Conservation (phyloP, 805 yeast genomes). For the Ogataea trehaloabstinens region DNA sequence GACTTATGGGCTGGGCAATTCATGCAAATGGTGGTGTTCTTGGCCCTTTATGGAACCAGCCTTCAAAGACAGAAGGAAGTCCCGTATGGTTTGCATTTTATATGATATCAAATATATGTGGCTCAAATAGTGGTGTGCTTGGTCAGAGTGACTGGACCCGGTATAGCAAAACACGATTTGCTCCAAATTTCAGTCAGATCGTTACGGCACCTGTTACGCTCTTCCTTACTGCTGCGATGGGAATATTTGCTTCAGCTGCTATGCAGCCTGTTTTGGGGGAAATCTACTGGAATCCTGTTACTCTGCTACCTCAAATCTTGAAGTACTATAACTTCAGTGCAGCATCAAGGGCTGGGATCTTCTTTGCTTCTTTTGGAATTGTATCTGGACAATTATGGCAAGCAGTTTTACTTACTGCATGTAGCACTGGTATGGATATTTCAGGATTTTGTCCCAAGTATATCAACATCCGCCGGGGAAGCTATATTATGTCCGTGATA, state of each 20-base stretch:
- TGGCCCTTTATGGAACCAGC: slow-evolving; percentile 25
- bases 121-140: slow-evolving; percentile 37
- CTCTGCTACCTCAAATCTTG: slow-evolving; percentile 40
- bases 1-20: slow-evolving; percentile 29
- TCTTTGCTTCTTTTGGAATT: slow-evolving; percentile 42
- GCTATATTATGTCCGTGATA: slow-evolving; percentile 35
- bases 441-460: slow-evolving; percentile 45
- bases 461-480: slow-evolving; percentile 46
- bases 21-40: slow-evolving; percentile 30
- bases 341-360: slow-evolving; percentile 46
- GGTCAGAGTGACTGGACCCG: slow-evolving; percentile 46
- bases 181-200: slow-evolving; percentile 19
- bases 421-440: slow-evolving; percentile 50
- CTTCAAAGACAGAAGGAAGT: slow-evolving; percentile 20
- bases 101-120: slow-evolving; percentile 40
- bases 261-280: slow-evolving; percentile 44
- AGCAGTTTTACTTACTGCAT: slow-evolving; percentile 38
- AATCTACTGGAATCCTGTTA: slow-evolving; percentile 53
- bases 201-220: slow-evolving; percentile 46
- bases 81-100: slow-evolving; percentile 41
- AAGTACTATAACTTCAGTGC: slow-evolving; percentile 34
- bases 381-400: slow-evolving; percentile 38
- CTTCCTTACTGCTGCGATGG: slow-evolving; percentile 70
- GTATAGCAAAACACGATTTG: slow-evolving; percentile 26
- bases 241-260: slow-evolving; percentile 52